Evolutionary conservation across 371 early-diverging fungal species (phyloP).

Genomic region (Nematocida minor): DNA sequence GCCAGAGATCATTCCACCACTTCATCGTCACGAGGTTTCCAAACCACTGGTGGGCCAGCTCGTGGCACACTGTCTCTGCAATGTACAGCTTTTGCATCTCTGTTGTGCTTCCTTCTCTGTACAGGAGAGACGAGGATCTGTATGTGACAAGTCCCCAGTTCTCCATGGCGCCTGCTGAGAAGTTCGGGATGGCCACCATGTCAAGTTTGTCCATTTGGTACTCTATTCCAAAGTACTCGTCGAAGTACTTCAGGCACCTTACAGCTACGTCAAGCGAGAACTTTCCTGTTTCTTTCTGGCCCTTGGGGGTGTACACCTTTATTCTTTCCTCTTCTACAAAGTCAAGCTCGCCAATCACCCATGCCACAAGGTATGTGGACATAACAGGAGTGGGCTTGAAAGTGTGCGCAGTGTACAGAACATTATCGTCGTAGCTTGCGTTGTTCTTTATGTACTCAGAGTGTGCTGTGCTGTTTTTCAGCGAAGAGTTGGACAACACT

Average conservation of each 20-base stretch:
- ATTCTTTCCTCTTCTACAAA: slow-evolving; percentile 73
- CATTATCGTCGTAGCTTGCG: slow-evolving; percentile 20
- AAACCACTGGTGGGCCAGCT: slow-evolving; percentile 89
- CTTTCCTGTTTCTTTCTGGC: slow-evolving; percentile 69
- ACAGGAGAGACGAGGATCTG: slow-evolving; percentile 71
- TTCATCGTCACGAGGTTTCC: slow-evolving; percentile 84
- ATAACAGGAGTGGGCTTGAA: slow-evolving; percentile 77
- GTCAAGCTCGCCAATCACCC: slow-evolving; percentile 78
- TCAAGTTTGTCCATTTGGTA: slow-evolving; percentile 82
- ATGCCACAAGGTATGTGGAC: slow-evolving; percentile 82
- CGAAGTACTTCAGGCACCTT: slow-evolving; percentile 71
- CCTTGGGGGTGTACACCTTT: slow-evolving; percentile 73
- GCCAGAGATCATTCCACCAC: slow-evolving; percentile 86
- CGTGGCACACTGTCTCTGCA: slow-evolving; percentile 79
- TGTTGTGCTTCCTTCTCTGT: slow-evolving; percentile 68
- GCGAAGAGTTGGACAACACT: slow-evolving; percentile 78
- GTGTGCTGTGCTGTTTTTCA: slow-evolving; percentile 67
- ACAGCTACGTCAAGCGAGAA: slow-evolving; percentile 74
- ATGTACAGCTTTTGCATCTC: slow-evolving; percentile 70
- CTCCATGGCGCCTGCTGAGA: slow-evolving; percentile 73
- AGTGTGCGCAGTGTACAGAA: slow-evolving; percentile 6
- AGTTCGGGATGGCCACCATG: slow-evolving; percentile 78
- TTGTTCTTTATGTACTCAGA: slow-evolving; percentile 36
- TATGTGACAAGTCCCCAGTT: slow-evolving; percentile 91
- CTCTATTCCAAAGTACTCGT: slow-evolving; percentile 72